Evolutionary conservation across 208 protist genomes (phyloP), one percentile per base, ranked within the genome.

Genomic region (Sergeia podlipaevii): DNA sequence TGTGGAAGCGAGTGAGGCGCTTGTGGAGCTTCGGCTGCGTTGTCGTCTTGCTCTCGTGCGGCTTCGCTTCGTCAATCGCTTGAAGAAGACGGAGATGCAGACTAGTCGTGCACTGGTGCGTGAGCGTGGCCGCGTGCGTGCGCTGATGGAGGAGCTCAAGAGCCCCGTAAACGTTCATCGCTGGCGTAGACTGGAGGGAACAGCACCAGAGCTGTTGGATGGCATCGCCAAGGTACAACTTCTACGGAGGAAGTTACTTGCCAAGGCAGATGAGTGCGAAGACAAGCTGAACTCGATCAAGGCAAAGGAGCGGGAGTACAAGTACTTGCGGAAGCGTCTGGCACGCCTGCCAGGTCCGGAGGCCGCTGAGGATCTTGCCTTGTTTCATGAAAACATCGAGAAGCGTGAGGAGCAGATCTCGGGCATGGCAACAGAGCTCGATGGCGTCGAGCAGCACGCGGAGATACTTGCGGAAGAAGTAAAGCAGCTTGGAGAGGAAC

Each of bases 161-260:
- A 97, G 94, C 30, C 97, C 97, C 15, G 96, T 98, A 62, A 99
- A 99, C 71, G 87, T 99, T 18, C 98, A 99, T 74, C 71, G 97
- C 44, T 99, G 98, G 98, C 80, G 98, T 29, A 91, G 91, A 42
- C 69, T 99, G 10, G 96, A 99, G 48, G 97, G 97, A 30, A 95
- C 84, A 38, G 95, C 97, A 42, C 97, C 98, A 4, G 75, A 87
- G 20, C 65, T 95, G 21, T 85, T 96, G 46, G 97, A 99, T 50
- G 91, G 97, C 32, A 74, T 99, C 15, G 92, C 97, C 53, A 99
- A 99, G 70, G 97, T 99, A 5, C 96, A 99, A 32, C 90, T 93
- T n/a, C 67, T 99, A 17, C 98, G 99, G 74, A 89, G 82, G 42
- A 79, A 97, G 24, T 76, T 99, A 17, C 90, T 99, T n/a, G 62